Evolutionary conservation across 257 asterid species (phyloP).

Genomic region (Jaltomata sinuosa): DNA sequence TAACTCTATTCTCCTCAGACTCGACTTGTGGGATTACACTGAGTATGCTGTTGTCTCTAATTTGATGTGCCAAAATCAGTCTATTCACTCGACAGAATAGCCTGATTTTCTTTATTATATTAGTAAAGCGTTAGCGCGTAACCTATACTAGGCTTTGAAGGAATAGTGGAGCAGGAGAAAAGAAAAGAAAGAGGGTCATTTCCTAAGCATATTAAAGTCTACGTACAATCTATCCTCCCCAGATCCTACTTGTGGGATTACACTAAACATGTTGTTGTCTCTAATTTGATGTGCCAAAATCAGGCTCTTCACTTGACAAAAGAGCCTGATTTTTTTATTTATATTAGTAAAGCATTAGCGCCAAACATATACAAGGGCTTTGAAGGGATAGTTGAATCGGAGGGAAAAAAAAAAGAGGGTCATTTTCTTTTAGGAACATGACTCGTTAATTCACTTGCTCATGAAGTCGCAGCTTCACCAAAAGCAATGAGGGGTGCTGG

Average conservation of each 20-base stretch:
- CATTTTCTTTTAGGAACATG: too few species aligned
- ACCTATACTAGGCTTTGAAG: background rate
- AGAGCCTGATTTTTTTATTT: background rate
- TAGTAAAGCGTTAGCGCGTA: background rate
- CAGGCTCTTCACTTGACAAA: background rate
- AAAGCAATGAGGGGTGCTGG: background rate
- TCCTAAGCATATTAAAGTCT: too few species aligned
- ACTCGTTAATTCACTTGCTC: background rate
- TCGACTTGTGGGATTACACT: too few species aligned
- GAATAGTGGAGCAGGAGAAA: too few species aligned
- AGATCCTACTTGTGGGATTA: too few species aligned
- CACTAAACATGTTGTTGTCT: too few species aligned
- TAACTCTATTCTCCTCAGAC: too few species aligned
- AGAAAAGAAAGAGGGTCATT: too few species aligned
- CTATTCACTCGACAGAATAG: background rate
- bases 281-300: background rate
- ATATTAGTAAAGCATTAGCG: background rate
- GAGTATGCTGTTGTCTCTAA: too few species aligned
- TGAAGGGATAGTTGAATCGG: background rate
- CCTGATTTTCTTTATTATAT: background rate
- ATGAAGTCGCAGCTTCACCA: background rate
- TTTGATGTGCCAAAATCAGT: background rate
- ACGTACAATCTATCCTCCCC: too few species aligned
- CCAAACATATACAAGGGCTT: background rate
- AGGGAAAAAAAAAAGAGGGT: too few species aligned